Evolutionary conservation across 208 protist genomes (phyloP).

Genomic region (Wallacemonas rigidus): DNA sequence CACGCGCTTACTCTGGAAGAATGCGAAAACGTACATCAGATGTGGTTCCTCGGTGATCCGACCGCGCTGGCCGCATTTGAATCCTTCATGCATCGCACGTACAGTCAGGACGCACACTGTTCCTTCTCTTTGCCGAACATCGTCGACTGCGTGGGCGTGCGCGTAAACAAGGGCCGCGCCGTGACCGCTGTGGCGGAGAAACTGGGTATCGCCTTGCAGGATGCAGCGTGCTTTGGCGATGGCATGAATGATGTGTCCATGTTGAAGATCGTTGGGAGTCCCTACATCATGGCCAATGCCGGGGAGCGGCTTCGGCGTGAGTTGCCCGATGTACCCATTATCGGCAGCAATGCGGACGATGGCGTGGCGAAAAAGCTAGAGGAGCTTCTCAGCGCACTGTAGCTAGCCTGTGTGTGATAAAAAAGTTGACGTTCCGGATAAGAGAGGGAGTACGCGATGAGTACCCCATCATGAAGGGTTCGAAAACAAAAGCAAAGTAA

Average conservation of each 20-base stretch:
- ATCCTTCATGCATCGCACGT: constrained; percentile 12
- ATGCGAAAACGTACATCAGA: constrained; percentile 8
- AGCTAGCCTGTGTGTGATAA: too few relatives aligned
- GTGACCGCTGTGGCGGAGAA: constrained; percentile 19
- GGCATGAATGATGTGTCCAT: constrained; percentile 31
- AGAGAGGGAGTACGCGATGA: too few relatives aligned
- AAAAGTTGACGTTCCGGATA: too few relatives aligned
- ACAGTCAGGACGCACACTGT: constrained; percentile 3
- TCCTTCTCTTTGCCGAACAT: constrained; percentile 26
- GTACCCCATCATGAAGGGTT: too few relatives aligned
- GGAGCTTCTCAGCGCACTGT: constrained; percentile 1
- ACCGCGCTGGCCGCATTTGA: constrained; percentile 9
- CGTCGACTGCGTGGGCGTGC: constrained; percentile 17
- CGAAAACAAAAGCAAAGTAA: too few relatives aligned
- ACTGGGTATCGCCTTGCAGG: constrained; percentile 10
- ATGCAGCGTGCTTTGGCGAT: constrained; percentile 24
- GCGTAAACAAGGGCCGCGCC: constrained; percentile 29
- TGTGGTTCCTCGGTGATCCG: constrained; percentile 24
- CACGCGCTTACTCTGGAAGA: constrained; percentile 19
- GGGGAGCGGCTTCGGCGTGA: constrained; percentile 10
- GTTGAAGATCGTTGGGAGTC: constrained; percentile 16
- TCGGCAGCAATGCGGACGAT: constrained; percentile 42
- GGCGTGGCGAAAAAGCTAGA: constrained; percentile 35
- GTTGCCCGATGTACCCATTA: constrained; percentile 21
- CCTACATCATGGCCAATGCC: constrained; percentile 24